Percentiles rank a stretch among this genome's conserved stretches.
phyloP scores from a whole-genome alignment of 768 basidiomycete species.

The Lanmaoa rubissima region DNA sequence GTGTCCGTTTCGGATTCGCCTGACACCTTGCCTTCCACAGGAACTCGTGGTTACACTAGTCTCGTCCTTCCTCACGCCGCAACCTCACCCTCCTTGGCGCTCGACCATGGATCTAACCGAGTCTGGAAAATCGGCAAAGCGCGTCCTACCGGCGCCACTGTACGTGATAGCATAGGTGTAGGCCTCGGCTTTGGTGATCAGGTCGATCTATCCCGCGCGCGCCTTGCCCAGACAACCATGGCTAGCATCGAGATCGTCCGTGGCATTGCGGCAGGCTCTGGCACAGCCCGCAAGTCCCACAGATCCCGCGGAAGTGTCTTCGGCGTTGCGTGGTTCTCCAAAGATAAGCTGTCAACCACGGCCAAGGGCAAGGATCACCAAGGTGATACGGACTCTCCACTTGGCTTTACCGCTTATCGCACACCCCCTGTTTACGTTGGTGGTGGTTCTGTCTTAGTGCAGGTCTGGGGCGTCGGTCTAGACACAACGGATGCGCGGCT shows the following conservation, averaged over 20 bases:
- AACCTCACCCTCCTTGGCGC: constrained; percentile 20
- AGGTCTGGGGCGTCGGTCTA: constrained; percentile 87
- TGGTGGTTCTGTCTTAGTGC: constrained; percentile 69
- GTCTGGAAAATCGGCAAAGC: constrained; percentile 26
- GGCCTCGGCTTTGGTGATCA: constrained; percentile 41
- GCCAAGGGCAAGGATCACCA: constrained; percentile 8
- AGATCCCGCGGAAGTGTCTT: constrained; percentile 27
- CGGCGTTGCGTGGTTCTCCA: constrained; percentile 30
- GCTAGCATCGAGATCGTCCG: constrained; percentile 77
- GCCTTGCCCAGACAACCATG: constrained; percentile 87
- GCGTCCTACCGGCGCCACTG: constrained; percentile 5
- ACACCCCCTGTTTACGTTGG: constrained; percentile 73
- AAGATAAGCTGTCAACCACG: constrained; percentile 18
- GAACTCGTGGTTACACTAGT: constrained; percentile 55
- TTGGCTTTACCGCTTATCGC: constrained; percentile 71
- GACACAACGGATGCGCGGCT: constrained; percentile 72
- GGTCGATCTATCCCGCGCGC: constrained; percentile 72
- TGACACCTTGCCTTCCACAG: constrained; percentile 40
- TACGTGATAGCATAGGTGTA: constrained; percentile 24
- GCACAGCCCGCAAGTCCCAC: constrained; percentile 12
- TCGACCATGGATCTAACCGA: constrained; percentile 14
- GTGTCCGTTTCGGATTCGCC: constrained; percentile 26
- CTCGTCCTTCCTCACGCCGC: constrained; percentile 49
- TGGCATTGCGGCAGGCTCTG: constrained; percentile 40
- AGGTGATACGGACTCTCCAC: constrained; percentile 30